Evolutionary conservation across 441 rosid genomes (phyloP).

Genomic region (Jatropha multifida): DNA sequence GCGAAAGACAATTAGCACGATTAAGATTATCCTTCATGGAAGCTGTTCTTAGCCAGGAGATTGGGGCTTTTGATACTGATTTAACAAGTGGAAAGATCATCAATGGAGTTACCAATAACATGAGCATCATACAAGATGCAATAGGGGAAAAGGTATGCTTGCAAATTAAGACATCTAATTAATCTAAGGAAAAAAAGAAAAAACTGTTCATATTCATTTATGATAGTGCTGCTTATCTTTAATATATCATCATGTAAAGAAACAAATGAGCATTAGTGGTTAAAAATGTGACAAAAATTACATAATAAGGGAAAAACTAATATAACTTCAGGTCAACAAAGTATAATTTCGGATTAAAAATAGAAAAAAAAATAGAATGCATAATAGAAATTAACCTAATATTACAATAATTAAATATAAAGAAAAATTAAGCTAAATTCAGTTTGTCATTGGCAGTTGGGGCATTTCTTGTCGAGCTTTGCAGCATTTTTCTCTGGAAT

Average conservation of each 20-base stretch:
- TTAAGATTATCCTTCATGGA: slow-evolving; percentile 43
- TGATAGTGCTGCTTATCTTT: too few relatives aligned
- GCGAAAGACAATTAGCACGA: slow-evolving; percentile 54
- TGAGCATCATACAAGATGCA: slow-evolving; percentile 63
- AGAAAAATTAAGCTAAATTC: slow-evolving; percentile 4
- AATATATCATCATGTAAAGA: too few relatives aligned
- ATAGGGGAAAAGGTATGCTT: slow-evolving; percentile 55
- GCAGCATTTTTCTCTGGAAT: slow-evolving; percentile 55
- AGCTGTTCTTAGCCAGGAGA: slow-evolving; percentile 55
- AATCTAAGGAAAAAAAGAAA: too few relatives aligned
- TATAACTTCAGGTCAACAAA: too few relatives aligned
- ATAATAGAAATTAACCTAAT: too few relatives aligned
- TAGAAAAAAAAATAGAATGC: too few relatives aligned
- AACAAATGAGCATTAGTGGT: too few relatives aligned
- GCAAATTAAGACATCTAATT: background rate
- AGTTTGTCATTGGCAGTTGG: slow-evolving; percentile 36
- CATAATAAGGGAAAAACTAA: too few relatives aligned
- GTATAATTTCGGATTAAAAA: too few relatives aligned
- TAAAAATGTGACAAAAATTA: too few relatives aligned
- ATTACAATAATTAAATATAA: too few relatives aligned
- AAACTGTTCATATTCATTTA: too few relatives aligned
- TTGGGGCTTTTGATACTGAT: slow-evolving; percentile 66
- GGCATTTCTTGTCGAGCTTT: slow-evolving; percentile 52
- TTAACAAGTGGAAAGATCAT: slow-evolving; percentile 52
- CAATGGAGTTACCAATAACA: slow-evolving; percentile 50